phyloP scores from a whole-genome alignment of 1,139 yeast species.

The Nakaseomyces glabratus region DNA sequence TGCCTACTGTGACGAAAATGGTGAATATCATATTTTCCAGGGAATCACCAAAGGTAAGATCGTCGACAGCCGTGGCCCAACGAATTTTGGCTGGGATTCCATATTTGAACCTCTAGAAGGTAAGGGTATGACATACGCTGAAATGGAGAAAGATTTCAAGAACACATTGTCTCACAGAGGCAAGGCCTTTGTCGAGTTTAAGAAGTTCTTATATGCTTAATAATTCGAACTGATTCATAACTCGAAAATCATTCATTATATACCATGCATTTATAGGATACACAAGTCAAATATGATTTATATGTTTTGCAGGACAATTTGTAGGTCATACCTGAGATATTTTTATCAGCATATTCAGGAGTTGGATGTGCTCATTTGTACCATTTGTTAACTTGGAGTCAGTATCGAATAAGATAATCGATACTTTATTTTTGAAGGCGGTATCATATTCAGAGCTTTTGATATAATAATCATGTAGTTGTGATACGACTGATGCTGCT shows the following conservation, averaged over 20 bases:
- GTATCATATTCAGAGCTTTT: conserved; percentile 47
- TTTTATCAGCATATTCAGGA: conserved; percentile 59
- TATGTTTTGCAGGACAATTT: no score
- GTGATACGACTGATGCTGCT: conserved; percentile 68
- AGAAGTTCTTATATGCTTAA: conserved; percentile 41
- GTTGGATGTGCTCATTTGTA: conserved; percentile 80
- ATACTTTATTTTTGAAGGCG: conserved; percentile 52
- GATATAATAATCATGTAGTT: conserved; percentile 67
- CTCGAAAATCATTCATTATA: no score
- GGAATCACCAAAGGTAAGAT: conserved; percentile 78
- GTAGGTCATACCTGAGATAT: conserved; percentile 35
- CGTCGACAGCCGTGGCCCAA: conserved; percentile 64
- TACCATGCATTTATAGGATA: no score
- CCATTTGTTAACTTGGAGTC: conserved; percentile 77
- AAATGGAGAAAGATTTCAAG: conserved; percentile 68
- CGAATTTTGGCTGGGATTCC: conserved; percentile 92
- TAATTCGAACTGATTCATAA: no score
- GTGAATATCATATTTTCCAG: conserved; percentile 66
- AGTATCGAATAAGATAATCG: conserved; percentile 59
- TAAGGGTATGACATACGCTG: conserved; percentile 69
- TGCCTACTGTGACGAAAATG: conserved; percentile 84
- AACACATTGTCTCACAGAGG: conserved; percentile 81
- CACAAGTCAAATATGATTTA: no score
- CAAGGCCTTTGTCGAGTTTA: conserved; percentile 67
- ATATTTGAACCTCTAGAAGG: conserved; percentile 62